phyloP scores from a whole-genome alignment of 2,329 filamentous ascomycete species.

The Rhynchosporium agropyri region DNA sequence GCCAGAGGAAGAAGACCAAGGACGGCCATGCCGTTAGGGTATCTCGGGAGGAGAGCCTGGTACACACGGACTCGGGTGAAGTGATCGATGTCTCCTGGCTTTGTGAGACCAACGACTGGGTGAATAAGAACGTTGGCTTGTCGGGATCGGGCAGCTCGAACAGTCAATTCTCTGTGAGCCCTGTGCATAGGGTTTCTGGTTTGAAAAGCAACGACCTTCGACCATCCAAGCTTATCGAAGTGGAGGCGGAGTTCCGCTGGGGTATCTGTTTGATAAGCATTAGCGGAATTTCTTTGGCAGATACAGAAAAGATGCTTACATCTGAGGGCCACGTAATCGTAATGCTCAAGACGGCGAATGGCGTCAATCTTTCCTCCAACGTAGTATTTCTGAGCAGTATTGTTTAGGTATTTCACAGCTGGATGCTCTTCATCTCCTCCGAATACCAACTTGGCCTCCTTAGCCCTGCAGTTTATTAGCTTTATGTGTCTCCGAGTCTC shows the following conservation, averaged over 20 bases:
- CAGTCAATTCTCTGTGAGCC: constrained; percentile 95
- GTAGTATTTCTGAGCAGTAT: constrained; percentile 82
- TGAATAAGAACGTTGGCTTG: constrained; percentile 99
- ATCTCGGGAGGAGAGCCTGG: constrained; percentile 92
- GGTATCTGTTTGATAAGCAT: constrained; percentile 61
- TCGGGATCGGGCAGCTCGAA: constrained; percentile 91
- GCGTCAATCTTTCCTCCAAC: constrained; percentile 96
- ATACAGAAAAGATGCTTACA: constrained; percentile 61
- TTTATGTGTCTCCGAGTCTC: background rate
- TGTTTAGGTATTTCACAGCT: constrained; percentile 86
- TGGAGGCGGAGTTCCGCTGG: constrained; percentile 92
- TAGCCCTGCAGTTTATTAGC: constrained; percentile 57
- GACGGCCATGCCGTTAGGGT: constrained; percentile 98
- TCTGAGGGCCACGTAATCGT: constrained; percentile 96
- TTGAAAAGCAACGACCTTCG: constrained; percentile 97
- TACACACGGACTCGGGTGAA: constrained; percentile 99
- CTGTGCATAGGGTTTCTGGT: constrained; percentile 99
- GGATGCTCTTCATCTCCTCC: constrained; percentile 90
- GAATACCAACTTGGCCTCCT: constrained; percentile 93
- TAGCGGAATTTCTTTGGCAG: background rate
- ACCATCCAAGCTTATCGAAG: constrained; percentile 99
- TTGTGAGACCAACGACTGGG: constrained; percentile 96
- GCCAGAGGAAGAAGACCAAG: constrained; percentile 92
- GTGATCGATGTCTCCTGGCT: constrained; percentile 99
- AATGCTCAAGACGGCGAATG: constrained; percentile 93